Evolutionary conservation across 257 asterid genomes (phyloP), one percentile per base, ranked within the genome.

Genomic region (Nicotiana sylvestris): DNA sequence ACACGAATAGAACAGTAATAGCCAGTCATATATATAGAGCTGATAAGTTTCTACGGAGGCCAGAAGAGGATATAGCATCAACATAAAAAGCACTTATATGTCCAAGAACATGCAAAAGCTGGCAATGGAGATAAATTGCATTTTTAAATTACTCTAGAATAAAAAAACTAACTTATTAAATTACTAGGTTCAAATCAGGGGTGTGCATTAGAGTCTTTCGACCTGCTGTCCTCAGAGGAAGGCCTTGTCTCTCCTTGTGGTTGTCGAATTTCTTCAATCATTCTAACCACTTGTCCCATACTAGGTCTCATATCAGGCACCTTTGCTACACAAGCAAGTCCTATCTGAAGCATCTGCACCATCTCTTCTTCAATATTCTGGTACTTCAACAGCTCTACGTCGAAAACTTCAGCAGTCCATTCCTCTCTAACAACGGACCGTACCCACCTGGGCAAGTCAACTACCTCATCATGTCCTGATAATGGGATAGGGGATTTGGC

Each of bases 341-440:
- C 98, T 53, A 96, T 91, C 85, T 96, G 99, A 49, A 96, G 98
- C 98, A 96, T 87, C 87, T 92, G 97, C 84, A 96, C 98, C 94
- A 96, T 86, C 89, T 94, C 99, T 66, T 94, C 99, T 77, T 94
- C 98, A 1, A 89, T 81, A 64, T 91, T 89, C 62, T 86, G 91
- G 57, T 82, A 81, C 88, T 88, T 92, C 80, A 88, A 81, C 1
- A 94, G 89, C 88, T 94, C 99, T 58, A 80, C 90, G 3, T 94
- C 99, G 56, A 96, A 94, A 29, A 96, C 98, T 79, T 96, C 98
- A 0, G 98, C 98, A 0, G 99, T 96, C 99, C 99, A 96, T 83
- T 95, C 99, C 90, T 95, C 99, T 81, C 99, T 83, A 3, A 94
- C 98, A 0, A 96, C 97, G 0, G 98, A 96, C 15, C 97, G 88